Base-by-base conservation (phyloP, 2,329 filamentous ascomycete species). In the Eutypella sp. region DNA sequence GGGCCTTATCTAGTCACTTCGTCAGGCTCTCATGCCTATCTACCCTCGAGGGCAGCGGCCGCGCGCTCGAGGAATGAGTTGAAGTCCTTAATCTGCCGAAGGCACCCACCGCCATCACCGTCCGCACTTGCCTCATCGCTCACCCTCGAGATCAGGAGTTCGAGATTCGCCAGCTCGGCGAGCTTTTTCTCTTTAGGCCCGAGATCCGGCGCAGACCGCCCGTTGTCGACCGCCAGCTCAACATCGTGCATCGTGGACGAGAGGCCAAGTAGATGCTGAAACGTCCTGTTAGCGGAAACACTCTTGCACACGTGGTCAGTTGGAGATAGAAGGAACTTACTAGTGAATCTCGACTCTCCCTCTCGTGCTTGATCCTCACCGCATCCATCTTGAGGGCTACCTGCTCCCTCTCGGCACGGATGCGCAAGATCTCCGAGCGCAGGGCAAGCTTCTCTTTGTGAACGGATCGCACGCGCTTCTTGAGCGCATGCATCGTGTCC, bases 31-130 rank as follows among this genome's bases (percentile, higher is more conserved):
- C 20, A 16, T 38, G 36, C 20, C 55, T 48, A 65, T 44, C 61
- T 55, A 29, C 56, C 65, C 60, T 84, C 81, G 37, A 85, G 65
- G 25, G 74, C 77, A 24, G 69, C 62, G 2, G 80, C 81, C 5
- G 79, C 72, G 19, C 82, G 72, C 59, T 85, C 82, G 41, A 85
- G 65, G 51, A 85, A 81, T 25, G 72, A 72, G 52, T 85, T 85
- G 56, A 85, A 85, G 40, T 79, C 74, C 48, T 67, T 74, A 45
- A 85, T 73, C 57, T 80, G 75, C 47, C 69, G 71, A 51, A 85
- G 65, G 4, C 75, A 64, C 2, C 78, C 78, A 19, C 78, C 78
- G 1, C 69, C 67, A 8, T 69, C 66, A 42, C 73, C 71, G 18
- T 64, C 63, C 33, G 67, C 73, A 55, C 75, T 78, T 2, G 75